These are phyloP conservation scores for Arctium lappa DNA, from an alignment of 129 eudicot genomes.

Conservation along the genomic window DNA sequence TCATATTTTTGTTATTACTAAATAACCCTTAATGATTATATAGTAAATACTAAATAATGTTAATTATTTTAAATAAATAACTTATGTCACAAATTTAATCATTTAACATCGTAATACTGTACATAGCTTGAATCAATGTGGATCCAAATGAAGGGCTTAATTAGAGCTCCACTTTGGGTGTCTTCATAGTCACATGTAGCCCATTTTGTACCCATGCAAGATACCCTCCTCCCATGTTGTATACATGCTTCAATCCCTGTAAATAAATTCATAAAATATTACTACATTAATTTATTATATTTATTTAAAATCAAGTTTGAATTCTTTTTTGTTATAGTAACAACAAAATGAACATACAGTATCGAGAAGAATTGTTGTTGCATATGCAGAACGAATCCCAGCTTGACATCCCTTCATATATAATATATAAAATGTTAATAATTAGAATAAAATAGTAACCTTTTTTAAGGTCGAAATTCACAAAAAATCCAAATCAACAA, in stretches of 20 bases:
- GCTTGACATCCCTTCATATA: conserved; percentile 62
- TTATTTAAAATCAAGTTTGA: background rate
- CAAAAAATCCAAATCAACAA: too few relatives aligned
- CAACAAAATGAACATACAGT: conserved; percentile 42
- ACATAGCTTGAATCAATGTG: background rate
- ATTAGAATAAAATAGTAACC: too few relatives aligned
- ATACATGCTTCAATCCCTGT: conserved; percentile 77
- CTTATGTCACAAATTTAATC: too few relatives aligned
- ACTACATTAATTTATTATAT: background rate
- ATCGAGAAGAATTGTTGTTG: conserved; percentile 64
- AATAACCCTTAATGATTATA: too few relatives aligned
- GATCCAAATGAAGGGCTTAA: background rate
- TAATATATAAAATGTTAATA: too few relatives aligned
- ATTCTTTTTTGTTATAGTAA: background rate
- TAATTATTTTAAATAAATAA: too few relatives aligned
- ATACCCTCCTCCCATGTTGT: conserved; percentile 85
- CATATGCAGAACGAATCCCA: conserved; percentile 73
- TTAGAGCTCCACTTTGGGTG: conserved; percentile 29
- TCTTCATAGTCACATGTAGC: conserved; percentile 31
- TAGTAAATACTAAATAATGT: too few relatives aligned
- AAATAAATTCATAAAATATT: background rate
- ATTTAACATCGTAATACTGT: background rate
- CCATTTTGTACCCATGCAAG: conserved; percentile 60
- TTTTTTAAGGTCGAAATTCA: too few relatives aligned
- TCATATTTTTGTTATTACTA: too few relatives aligned